A percentile compares a stretch with the other conserved stretches of the same genome.
These are phyloP conservation scores for Jacaranda copaia DNA, from an alignment of 257 asterid species.

Conservation along the genomic window DNA sequence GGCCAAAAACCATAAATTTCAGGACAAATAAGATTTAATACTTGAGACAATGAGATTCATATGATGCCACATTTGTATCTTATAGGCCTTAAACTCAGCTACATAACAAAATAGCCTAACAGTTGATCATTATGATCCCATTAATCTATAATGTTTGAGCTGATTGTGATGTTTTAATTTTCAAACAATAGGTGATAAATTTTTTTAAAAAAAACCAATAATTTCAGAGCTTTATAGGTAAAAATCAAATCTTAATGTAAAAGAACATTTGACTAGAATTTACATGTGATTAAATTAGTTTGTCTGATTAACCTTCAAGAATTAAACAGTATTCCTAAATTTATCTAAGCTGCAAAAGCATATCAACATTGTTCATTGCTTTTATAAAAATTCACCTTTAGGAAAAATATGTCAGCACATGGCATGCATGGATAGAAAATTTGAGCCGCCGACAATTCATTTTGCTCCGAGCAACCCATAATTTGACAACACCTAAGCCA, in stretches of 20 bases:
- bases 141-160: no score
- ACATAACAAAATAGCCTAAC: background rate
- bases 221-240: background rate
- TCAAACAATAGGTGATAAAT: no score
- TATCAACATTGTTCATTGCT: background rate
- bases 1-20: background rate
- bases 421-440: constrained; percentile 95
- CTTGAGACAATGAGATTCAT: constrained; percentile 24
- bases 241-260: background rate
- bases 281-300: no score
- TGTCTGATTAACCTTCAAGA: no score
- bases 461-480: constrained; percentile 89
- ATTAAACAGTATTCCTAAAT: background rate
- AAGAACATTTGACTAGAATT: background rate
- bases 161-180: no score
- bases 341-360: constrained; percentile 9
- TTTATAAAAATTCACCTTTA: constrained; percentile 57
- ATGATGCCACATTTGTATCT: background rate
- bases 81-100: background rate
- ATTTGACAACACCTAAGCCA: constrained; percentile 75
- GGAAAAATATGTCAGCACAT: constrained; percentile 87
- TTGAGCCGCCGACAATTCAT: constrained; percentile 84
- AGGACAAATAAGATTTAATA: background rate
- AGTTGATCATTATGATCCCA: no score
- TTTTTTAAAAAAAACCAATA: no score